Evolutionary conservation across 768 basidiomycete genomes (phyloP).

Genomic region (Boletus rex-veris): DNA sequence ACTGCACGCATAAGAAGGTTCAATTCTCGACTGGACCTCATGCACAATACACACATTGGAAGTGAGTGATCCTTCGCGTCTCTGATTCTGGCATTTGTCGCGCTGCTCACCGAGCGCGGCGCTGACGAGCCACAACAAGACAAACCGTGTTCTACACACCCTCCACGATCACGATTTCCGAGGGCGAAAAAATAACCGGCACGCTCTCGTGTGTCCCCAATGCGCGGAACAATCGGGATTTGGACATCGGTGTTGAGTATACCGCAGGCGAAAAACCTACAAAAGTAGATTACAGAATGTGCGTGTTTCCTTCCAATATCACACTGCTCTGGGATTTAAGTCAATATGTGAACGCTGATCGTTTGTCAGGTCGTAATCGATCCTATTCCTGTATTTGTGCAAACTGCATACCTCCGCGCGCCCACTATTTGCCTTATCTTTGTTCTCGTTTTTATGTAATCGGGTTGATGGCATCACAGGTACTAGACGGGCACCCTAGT

Average conservation of each 20-base stretch:
- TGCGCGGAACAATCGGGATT: conserved; percentile 87
- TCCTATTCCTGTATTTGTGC: conserved; percentile 3
- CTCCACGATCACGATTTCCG: conserved; percentile 61
- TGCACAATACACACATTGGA: conserved; percentile 95
- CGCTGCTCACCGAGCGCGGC: neutral
- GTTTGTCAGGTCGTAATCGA: conserved; percentile 69
- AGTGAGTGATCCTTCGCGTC: conserved; percentile 50
- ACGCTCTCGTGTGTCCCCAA: conserved; percentile 81
- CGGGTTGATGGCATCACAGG: conserved; percentile 21
- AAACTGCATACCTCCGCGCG: conserved; percentile 11
- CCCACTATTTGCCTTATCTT: neutral
- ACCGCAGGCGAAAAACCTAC: conserved; percentile 35
- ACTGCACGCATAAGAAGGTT: conserved; percentile 93
- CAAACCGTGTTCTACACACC: conserved; percentile 99
- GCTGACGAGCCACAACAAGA: conserved; percentile 36
- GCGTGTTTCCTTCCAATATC: conserved; percentile 42
- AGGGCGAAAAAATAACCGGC: conserved; percentile 74
- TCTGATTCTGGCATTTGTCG: neutral
- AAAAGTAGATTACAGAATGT: conserved; percentile 80
- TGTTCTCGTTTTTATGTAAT: neutral
- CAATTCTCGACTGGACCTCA: conserved; percentile 98
- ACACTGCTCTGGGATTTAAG: conserved; percentile 10
- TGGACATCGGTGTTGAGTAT: conserved; percentile 86
- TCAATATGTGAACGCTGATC: conserved; percentile 49
- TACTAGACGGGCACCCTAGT: conserved; percentile 18